Conservation (phyloP, 352 stramenopile species). For the Phytopythium ostracodes region DNA sequence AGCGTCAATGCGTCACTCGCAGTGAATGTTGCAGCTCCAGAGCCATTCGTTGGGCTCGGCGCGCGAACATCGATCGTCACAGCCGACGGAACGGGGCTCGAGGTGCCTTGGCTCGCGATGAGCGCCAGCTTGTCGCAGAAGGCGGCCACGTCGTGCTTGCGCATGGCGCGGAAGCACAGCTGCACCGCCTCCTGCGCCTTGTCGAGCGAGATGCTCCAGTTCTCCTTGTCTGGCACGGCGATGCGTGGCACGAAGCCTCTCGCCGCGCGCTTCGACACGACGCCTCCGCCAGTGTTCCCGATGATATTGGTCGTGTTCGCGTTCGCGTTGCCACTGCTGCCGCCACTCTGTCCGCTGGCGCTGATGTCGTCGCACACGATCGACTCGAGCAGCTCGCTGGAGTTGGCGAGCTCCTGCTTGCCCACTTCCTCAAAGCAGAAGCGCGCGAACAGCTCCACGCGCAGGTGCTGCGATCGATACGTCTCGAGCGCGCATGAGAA, state of each 20-base stretch:
- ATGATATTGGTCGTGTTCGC: not conserved
- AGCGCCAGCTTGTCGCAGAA: constrained; percentile 65
- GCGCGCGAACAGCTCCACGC: constrained; percentile 68
- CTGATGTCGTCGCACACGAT: constrained; percentile 51
- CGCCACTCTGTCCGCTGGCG: not conserved
- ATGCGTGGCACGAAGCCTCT: constrained; percentile 45
- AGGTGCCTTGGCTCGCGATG: constrained; percentile 40
- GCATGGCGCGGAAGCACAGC: constrained; percentile 72
- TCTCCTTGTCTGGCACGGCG: constrained; percentile 61
- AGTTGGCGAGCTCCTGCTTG: constrained; percentile 49
- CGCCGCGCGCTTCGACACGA: constrained; percentile 27
- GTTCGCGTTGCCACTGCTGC: not conserved
- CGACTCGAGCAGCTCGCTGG: constrained; percentile 76
- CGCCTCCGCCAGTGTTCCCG: constrained; percentile 1
- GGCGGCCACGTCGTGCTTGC: constrained; percentile 40
- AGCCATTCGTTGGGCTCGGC: not conserved
- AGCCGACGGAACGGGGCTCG: constrained; percentile 12
- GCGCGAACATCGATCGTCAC: not conserved
- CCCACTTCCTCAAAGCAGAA: constrained; percentile 75
- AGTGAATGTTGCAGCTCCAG: not conserved
- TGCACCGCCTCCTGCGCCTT: constrained; percentile 57
- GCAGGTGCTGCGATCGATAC: constrained; percentile 61
- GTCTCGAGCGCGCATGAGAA: constrained; percentile 67
- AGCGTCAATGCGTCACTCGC: constrained; percentile 23
- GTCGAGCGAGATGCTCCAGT: constrained; percentile 63